phyloP scores from a whole-genome alignment of 257 asterid genomes.

The Fraxinus americana region DNA sequence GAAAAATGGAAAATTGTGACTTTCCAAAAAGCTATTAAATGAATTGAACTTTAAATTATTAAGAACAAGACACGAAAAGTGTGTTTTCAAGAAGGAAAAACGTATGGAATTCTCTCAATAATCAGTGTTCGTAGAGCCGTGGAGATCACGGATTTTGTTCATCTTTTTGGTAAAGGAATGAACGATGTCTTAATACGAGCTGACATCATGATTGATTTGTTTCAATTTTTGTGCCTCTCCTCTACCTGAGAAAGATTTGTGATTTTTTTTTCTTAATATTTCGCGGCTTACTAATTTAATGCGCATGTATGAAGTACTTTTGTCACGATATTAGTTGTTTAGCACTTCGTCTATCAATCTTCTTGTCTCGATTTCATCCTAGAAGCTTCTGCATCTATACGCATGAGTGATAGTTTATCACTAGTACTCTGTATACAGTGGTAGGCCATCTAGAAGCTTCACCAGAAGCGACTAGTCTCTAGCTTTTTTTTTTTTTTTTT shows the following conservation, averaged over 20 bases:
- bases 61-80: background rate
- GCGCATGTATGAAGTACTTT: too few relatives aligned
- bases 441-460: background rate
- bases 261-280: too few relatives aligned
- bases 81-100: background rate
- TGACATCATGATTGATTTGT: background rate
- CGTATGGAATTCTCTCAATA: constrained; percentile 7
- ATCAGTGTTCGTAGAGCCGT: constrained; percentile 21
- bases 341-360: constrained; percentile 1
- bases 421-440: background rate
- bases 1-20: too few relatives aligned
- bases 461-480: background rate
- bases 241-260: background rate
- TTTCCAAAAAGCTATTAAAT: too few relatives aligned
- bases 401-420: background rate
- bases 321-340: background rate
- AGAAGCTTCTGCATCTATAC: constrained; percentile 19
- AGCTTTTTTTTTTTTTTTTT: background rate
- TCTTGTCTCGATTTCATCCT: constrained; percentile 10
- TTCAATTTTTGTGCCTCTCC: background rate
- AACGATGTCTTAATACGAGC: constrained; percentile 26
- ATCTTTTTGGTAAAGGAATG: constrained; percentile 15
- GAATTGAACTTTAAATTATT: background rate
- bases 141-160: constrained; percentile 19
- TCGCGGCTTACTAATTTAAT: too few relatives aligned